Base-by-base conservation (phyloP, 2,329 filamentous ascomycete species). In the Penicillium rolfsii region DNA sequence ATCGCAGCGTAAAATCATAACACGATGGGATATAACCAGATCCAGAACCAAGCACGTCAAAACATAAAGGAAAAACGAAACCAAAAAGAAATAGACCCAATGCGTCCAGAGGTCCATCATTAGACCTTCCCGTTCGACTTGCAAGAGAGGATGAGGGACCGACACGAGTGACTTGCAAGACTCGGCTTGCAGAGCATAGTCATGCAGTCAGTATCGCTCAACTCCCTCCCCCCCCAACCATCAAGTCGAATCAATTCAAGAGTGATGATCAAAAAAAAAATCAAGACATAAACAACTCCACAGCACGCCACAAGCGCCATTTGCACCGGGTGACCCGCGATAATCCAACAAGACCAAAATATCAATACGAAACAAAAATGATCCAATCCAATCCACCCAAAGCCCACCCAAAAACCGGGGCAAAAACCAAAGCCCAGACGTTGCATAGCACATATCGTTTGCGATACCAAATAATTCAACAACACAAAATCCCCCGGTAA, bases 1-100 rank as follows among this genome's bases (percentile, higher is more conserved):
- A 64, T 58, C 67, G 61, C 58, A 64, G 62, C 67, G 58, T 71
- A 63, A 64, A 64, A 68, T 69, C 67, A 72, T 70, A 62, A 69
- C 63, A 68, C 57, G 58, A 62, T 64, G 62, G 68, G 67, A 70
- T 69, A 70, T 70, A 67, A 71, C 64, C 62, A 66, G 52, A 58
- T 60, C 57, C 43, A 55, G 16, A 7, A 41, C 38, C 38, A 22
- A 58, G 45, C 55, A 57, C 53, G 54, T 40, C 36, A 66, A 56
- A 28, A 46, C 24, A 11, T 6, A 33, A 33, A 33, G 19, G 19
- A 16, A 46, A 46, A 16, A 28, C 19, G 41, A 28, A n/a, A 46
- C 26, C 22, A 28, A 46, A 35, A 35, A 35, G 26, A 35, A 35
- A n/a, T 41, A 61, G 48, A 28, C 30, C 57, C 45, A 53, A 33